Base-by-base conservation (phyloP, 2,329 filamentous ascomycete genomes). In the Mycosphaerella sp. region DNA sequence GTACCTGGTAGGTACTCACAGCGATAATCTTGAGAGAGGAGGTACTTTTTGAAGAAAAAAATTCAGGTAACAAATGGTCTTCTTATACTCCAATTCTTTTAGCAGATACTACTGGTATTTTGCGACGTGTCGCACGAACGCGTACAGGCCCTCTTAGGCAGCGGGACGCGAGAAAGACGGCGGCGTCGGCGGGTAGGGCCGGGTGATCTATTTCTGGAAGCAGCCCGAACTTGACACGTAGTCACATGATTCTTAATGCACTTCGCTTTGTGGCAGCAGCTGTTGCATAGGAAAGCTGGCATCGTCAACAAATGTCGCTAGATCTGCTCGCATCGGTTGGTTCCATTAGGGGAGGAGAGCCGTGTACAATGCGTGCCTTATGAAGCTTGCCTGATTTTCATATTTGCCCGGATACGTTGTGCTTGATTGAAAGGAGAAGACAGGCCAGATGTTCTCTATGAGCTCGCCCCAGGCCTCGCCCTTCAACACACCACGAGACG, bases 401-500 rank as follows among this genome's bases (percentile, higher is more conserved):
- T 7, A 29, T 29, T 29, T 6, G 26, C 26, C 26, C 26, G 6
- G 26, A 29, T 29, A 29, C 26, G 21, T 29, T 29, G 17, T 46
- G 3, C 44, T 11, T 38, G 34, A 38, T 38, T 7, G 12, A 38
- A 38, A 11, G 34, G 34, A n/a, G 34, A 7, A 38, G 12, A 11
- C 40, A 10, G 43, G 49, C 44, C 47, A 40, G 8, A 39, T 45
- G 44, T 44, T 45, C 43, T 49, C 46, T 17, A 56, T 54, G 54
- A 55, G 42, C 45, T 56, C 47, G 45, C 60, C 63, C 7, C 57
- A 57, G 55, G 57, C 58, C 14, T 64, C 61, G 38, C 62, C 64
- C 4, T 66, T 63, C 45, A 59, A 48, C n/a, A 64, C 57, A 34
- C 61, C 64, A 17, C 46, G 54, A 32, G 51, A 63, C 52, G 62